A percentile compares a stretch with the other conserved stretches of the same genome.
phyloP scores from a whole-genome alignment of 2,329 filamentous ascomycete genomes.

The Colletotrichum limetticola region DNA sequence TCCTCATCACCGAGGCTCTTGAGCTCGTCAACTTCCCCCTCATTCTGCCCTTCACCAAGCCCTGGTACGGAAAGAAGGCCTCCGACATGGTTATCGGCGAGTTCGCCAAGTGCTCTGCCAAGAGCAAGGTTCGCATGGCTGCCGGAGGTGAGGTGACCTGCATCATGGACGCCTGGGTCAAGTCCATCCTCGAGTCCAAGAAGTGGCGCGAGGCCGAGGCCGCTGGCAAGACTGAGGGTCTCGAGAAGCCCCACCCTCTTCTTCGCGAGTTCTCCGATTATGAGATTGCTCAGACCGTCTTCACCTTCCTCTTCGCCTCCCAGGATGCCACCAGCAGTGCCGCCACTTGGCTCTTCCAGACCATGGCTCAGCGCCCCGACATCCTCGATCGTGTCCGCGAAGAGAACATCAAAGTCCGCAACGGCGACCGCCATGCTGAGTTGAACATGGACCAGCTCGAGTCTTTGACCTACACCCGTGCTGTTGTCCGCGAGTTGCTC shows the following conservation, averaged over 20 bases:
- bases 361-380: constrained; percentile 93
- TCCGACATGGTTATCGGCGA: constrained; percentile 91
- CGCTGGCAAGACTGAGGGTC: constrained; percentile 73
- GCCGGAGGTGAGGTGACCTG: constrained; percentile 87
- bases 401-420: constrained; percentile 83
- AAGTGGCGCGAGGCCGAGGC: constrained; percentile 83
- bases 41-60: constrained; percentile 93
- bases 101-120: constrained; percentile 91
- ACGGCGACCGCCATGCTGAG: constrained; percentile 76
- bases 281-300: constrained; percentile 92
- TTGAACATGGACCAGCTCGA: constrained; percentile 89
- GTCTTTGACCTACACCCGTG: constrained; percentile 88
- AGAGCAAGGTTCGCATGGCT: constrained; percentile 92
- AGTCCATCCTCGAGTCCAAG: constrained; percentile 86
- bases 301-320: constrained; percentile 96
- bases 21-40: constrained; percentile 99
- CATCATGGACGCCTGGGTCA: constrained; percentile 96
- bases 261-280: constrained; percentile 89
- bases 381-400: constrained; percentile 89
- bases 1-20: constrained; percentile 92
- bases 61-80: constrained; percentile 97
- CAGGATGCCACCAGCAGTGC: constrained; percentile 97
- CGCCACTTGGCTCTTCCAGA: constrained; percentile 94
- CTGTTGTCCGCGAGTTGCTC: constrained; percentile 89
- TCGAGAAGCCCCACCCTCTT: constrained; percentile 84